Evolutionary conservation across 2,329 filamentous ascomycete species (phyloP).

Genomic region (Phyllosticta paracitricarpa): DNA sequence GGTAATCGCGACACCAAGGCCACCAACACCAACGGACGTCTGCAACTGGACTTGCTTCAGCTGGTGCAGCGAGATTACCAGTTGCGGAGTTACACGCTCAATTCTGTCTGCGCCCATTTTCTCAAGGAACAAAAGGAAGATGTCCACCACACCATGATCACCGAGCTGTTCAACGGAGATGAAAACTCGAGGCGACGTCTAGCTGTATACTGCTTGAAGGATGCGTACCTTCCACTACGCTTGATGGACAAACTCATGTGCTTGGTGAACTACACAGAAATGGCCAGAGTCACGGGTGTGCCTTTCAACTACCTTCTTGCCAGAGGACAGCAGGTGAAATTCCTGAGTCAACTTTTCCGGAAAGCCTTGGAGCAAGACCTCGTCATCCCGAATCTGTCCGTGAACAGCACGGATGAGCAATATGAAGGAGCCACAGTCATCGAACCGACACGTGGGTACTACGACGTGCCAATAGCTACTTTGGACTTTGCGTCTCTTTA

Average conservation of each 20-base stretch:
- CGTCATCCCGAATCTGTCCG: constrained; percentile 78
- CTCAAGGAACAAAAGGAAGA: constrained; percentile 97
- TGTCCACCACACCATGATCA: constrained; percentile 98
- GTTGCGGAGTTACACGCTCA: constrained; percentile 89
- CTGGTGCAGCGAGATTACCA: constrained; percentile 92
- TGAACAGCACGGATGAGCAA: constrained; percentile 66
- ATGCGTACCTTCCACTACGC: constrained; percentile 88
- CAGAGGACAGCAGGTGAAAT: constrained; percentile 92
- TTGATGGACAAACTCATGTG: constrained; percentile 97
- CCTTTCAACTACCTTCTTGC: constrained; percentile 92
- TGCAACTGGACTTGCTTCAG: constrained; percentile 92
- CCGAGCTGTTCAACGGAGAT: constrained; percentile 92
- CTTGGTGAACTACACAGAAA: constrained; percentile 98
- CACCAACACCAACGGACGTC: constrained; percentile 86
- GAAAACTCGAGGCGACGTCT: constrained; percentile 83
- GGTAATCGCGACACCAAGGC: constrained; percentile 89
- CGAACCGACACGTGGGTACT: constrained; percentile 86
- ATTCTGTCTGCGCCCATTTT: constrained; percentile 92
- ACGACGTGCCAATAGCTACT: constrained; percentile 88
- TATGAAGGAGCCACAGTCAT: constrained; percentile 98
- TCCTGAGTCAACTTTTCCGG: constrained; percentile 92
- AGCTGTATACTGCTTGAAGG: constrained; percentile 93
- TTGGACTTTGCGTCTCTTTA: constrained; percentile 98
- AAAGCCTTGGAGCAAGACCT: constrained; percentile 89
- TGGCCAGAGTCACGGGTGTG: constrained; percentile 98